Conservation (phyloP, 331 rosid species). For the Arachis monticola region DNA sequence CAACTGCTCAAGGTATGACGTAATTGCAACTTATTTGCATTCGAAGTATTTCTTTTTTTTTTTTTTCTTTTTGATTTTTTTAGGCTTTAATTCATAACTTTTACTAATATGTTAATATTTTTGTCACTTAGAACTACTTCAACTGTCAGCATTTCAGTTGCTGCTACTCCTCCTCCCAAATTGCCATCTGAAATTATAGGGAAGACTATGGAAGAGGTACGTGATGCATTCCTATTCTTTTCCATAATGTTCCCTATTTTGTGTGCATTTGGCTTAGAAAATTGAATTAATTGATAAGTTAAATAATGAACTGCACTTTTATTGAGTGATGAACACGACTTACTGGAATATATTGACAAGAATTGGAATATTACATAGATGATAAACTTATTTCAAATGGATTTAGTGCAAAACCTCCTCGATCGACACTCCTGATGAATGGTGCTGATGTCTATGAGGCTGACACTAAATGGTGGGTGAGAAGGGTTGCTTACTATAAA, state of each 20-base stretch:
- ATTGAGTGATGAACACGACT: slow-evolving; percentile 6
- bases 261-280: slow-evolving; percentile 22
- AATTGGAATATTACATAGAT: not conserved
- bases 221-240: slow-evolving; percentile 23
- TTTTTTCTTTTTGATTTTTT: not conserved
- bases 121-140: slow-evolving; percentile 67
- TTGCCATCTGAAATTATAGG: slow-evolving; percentile 93
- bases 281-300: slow-evolving; percentile 13
- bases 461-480: slow-evolving; percentile 85
- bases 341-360: not conserved
- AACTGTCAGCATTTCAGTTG: slow-evolving; percentile 54
- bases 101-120: slow-evolving; percentile 11
- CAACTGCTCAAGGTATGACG: slow-evolving; percentile 90
- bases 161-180: slow-evolving; percentile 55
- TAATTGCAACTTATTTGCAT: slow-evolving; percentile 24
- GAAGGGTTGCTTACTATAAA: slow-evolving; percentile 79
- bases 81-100: not conserved
- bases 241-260: not conserved
- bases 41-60: not conserved
- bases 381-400: not conserved
- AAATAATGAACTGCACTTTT: slow-evolving; percentile 14
- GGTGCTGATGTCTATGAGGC: slow-evolving; percentile 87
- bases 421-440: slow-evolving; percentile 67
- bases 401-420: slow-evolving; percentile 51
- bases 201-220: slow-evolving; percentile 95